phyloP scores from a whole-genome alignment of 1,139 yeast species.

The Magnusiomyces suaveolens region DNA sequence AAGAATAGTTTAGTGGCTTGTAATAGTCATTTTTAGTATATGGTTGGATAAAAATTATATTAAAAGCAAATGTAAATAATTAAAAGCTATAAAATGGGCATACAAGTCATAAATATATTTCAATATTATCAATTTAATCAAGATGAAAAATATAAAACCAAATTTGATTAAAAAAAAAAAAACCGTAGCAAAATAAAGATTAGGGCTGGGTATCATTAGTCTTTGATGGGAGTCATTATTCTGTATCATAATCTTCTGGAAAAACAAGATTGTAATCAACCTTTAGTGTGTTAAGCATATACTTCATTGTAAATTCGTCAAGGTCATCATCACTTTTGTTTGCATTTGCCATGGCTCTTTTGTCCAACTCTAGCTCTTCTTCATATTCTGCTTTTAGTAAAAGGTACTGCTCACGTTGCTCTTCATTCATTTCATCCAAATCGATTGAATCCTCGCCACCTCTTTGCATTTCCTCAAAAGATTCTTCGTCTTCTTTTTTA shows the following conservation, averaged over 20 bases:
- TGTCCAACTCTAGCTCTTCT: slow-evolving; percentile 25
- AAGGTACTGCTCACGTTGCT: slow-evolving; percentile 24
- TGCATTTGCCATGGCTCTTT: slow-evolving; percentile 23
- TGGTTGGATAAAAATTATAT: not conserved
- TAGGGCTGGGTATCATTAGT: no score
- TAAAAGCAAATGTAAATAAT: no score
- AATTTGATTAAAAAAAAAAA: no score
- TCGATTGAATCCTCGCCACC: slow-evolving; percentile 28
- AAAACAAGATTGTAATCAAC: slow-evolving; percentile 36
- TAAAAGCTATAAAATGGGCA: no score
- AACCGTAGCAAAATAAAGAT: no score
- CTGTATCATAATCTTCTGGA: slow-evolving; percentile 26
- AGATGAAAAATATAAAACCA: no score
- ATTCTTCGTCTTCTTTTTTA: slow-evolving; percentile 28
- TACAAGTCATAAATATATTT: no score
- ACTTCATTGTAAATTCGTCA: slow-evolving; percentile 38
- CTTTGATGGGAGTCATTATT: no score
- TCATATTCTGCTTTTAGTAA: slow-evolving; percentile 21
- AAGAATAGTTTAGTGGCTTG: not conserved
- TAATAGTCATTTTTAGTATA: not conserved
- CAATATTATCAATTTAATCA: no score
- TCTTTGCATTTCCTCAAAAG: slow-evolving; percentile 13
- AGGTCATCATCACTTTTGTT: slow-evolving; percentile 24
- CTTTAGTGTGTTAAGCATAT: slow-evolving; percentile 35
- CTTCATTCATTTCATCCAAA: slow-evolving; percentile 28